Evolutionary conservation across 2,329 filamentous ascomycete species (phyloP), one percentile per base, ranked within the genome.

Genomic region (Pyricularia sp.): DNA sequence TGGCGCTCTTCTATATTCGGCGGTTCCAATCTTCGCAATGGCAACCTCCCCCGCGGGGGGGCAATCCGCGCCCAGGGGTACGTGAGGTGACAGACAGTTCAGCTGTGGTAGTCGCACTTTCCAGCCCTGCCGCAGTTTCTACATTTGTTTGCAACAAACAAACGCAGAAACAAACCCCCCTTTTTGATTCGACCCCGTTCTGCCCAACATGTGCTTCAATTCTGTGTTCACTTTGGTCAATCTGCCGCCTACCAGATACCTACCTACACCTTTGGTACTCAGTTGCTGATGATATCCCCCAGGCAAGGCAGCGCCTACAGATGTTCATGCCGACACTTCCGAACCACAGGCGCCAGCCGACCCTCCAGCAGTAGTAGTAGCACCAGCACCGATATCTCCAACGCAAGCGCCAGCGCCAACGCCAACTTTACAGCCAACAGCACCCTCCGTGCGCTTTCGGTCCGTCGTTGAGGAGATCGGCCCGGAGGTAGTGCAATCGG

Each of bases 401-500:
- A 33, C 33, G n/a, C 61, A 23, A 64, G 26, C 14, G 25, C 23
- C 33, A 33, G 12, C 64, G 31, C 75, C 76, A 65, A 75, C 78
- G 69, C 81, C 82, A 69, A 25, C 20, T n/a, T n/a, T 10, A 58
- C 50, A n/a, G 20, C 50, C 20, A 58, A 23, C 50, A 23, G 50
- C 23, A 25, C 58, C 58, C 25, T 82, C 86, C 70, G 91, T 93
- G 68, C 90, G 90, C 70, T 94, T 93, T 78, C 88, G 90, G 68
- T 88, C 90, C 31, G 83, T 86, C 71, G 87, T 90, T 70, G 84
- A 93, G 76, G 89, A 93, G 78, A 92, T 93, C 73, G 82, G 86
- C 70, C 85, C 87, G 6, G 75, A 77, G 67, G 74, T 77, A 71
- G 73, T 74, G 68, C 71, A 75, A 66, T 31, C 63, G 31, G 63